Percentiles rank a stretch among this genome's conserved stretches.
Evolutionary conservation across 2,329 filamentous ascomycete genomes (phyloP).

Genomic region (Fusarium longipes): DNA sequence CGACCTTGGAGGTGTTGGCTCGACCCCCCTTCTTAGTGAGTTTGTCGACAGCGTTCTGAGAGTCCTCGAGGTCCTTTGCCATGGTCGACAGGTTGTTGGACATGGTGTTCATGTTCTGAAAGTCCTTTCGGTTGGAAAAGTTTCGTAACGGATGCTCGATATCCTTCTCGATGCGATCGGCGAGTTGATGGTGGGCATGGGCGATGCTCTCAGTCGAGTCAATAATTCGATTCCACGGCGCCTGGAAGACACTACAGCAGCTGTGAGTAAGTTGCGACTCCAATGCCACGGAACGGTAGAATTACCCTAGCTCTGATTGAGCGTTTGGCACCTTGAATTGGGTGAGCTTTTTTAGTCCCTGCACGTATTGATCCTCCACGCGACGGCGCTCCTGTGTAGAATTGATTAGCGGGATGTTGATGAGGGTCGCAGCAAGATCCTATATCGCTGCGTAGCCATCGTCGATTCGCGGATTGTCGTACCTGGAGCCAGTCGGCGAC

Average conservation of each 20-base stretch:
- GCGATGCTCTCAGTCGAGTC: conserved; percentile 83
- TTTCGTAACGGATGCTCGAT: conserved; percentile 85
- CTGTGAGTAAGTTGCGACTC: conserved; percentile 29
- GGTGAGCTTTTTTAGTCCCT: conserved; percentile 82
- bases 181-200: conserved; percentile 83
- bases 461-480: conserved; percentile 48
- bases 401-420: conserved; percentile 18
- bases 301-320: conserved; percentile 87
- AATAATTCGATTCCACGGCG: conserved; percentile 90
- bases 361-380: conserved; percentile 90
- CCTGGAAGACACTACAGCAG: conserved; percentile 81
- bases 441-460: conserved; percentile 14
- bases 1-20: conserved; percentile 80
- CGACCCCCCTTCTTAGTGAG: conserved; percentile 81
- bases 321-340: conserved; percentile 79
- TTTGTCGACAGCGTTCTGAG: conserved; percentile 88
- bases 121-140: conserved; percentile 79
- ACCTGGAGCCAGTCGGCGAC: conserved; percentile 98
- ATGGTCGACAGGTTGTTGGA: conserved; percentile 82
- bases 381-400: conserved; percentile 82
- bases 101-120: conserved; percentile 83
- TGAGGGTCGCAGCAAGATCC: neutral
- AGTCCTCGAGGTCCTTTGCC: conserved; percentile 85
- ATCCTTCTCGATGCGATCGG: conserved; percentile 85
- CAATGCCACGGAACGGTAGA: conserved; percentile 23